Evolutionary conservation across 345 rosid species (phyloP), one percentile per base, ranked within the genome.

Genomic region (Camelina neglecta): DNA sequence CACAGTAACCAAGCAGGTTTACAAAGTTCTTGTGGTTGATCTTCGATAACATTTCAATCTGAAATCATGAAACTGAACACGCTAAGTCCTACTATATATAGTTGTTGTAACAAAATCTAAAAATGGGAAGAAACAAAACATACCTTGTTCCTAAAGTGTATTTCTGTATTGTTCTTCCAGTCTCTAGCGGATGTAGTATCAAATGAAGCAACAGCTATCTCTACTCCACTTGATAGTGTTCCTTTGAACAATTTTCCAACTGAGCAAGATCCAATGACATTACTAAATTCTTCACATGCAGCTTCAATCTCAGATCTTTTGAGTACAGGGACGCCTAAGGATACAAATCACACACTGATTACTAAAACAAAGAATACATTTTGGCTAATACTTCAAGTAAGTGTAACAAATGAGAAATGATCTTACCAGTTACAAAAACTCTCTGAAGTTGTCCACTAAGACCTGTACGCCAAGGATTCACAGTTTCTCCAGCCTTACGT

Each of bases 221-320:
- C 99, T 64, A 86, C 91, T 24, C 94, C 99, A 53, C 81, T 89
- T 5, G 99, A 95, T 50, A 95, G 64, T 73, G 97, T 92, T 45
- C 99, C 99, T 85, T 95, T 95, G 72, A 86, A 95, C 48, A 90
- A 81, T 0, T 81, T 90, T 31, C 96, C 96, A 67, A 85, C 76
- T 13, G 91, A 78, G 35, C 93, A 90, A 2, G 92, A 77, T 57
- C 91, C 91, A 51, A 92, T 87, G 61, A 95, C 90, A 73, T 95
- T 95, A 73, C 97, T 89, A 79, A 95, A 95, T 81, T 95, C 99
- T 82, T 95, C 99, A 75, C 97, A 92, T 51, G 97, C 99, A 36
- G 86, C 86, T 81, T 86, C 91, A 67, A 95, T 88, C 83, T 95
- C 97, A 12, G 88, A 81, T 80, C 92, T 82, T 82, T 85, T 90